Percentiles rank a stretch among this genome's conserved stretches.
These are phyloP conservation scores for Cladosporium phlei DNA, from an alignment of 2,329 filamentous ascomycete genomes.

Conservation along the genomic window DNA sequence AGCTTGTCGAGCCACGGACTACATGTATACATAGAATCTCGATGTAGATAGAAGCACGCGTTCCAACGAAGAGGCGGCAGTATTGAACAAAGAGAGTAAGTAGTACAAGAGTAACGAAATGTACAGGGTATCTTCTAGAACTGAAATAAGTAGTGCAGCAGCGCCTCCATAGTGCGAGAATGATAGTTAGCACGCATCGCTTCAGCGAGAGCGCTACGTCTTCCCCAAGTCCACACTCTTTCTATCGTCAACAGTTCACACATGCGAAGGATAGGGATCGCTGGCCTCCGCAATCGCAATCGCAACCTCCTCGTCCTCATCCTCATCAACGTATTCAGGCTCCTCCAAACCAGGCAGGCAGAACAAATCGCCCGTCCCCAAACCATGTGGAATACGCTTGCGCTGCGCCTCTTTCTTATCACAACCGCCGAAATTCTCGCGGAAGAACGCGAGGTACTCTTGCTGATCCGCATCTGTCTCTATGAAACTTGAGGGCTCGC, in stretches of 20 bases:
- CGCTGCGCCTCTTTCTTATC: constrained; percentile 32
- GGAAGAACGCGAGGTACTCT: constrained; percentile 57
- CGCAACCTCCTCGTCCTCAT: constrained; percentile 13
- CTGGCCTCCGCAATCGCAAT: constrained; percentile 11
- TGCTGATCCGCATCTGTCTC: constrained; percentile 44
- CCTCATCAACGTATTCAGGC: constrained; percentile 21
- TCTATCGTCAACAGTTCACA: too few species aligned
- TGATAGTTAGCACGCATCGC: background rate
- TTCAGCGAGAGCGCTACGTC: too few species aligned
- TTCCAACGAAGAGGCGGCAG: too few species aligned
- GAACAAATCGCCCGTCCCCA: constrained; percentile 58
- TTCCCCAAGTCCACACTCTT: too few species aligned
- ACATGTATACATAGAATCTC: too few species aligned
- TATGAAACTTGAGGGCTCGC: constrained; percentile 40
- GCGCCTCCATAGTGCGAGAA: background rate
- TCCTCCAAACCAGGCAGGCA: constrained; percentile 44
- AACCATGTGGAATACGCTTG: constrained; percentile 30
- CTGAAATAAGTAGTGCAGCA: background rate
- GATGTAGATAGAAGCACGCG: too few species aligned
- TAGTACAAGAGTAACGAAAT: too few species aligned
- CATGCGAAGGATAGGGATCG: background rate
- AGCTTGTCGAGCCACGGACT: too few species aligned
- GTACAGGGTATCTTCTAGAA: constrained; percentile 11
- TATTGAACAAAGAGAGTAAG: too few species aligned
- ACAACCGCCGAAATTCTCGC: constrained; percentile 64